These are phyloP conservation scores for Trichoderma erinaceum DNA, from an alignment of 495 filamentous ascomycete genomes.

Conservation along the genomic window DNA sequence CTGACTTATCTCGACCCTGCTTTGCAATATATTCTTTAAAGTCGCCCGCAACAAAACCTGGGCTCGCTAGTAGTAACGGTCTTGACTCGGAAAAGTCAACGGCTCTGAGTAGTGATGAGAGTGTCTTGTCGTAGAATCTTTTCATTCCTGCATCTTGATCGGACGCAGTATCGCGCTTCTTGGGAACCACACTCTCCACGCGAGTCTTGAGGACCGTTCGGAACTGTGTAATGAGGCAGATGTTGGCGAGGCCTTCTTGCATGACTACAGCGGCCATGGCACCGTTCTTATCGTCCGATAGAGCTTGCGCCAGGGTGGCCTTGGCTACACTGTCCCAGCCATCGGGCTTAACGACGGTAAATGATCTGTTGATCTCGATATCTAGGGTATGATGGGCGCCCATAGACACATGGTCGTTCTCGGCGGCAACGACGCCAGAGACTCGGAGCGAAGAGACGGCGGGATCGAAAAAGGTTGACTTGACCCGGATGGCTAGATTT, in stretches of 20 bases:
- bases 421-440: conserved; percentile 69
- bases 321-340: conserved; percentile 90
- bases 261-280: conserved; percentile 85
- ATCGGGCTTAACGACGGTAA: conserved; percentile 78
- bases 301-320: conserved; percentile 69
- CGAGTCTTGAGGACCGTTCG: conserved; percentile 83
- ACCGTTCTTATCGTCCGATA: conserved; percentile 67
- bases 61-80: conserved; percentile 81
- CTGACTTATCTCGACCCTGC: conserved; percentile 59
- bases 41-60: conserved; percentile 74
- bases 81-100: conserved; percentile 64
- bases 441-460: conserved; percentile 79
- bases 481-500: conserved; percentile 74
- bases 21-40: conserved; percentile 77
- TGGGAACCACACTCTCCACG: conserved; percentile 75
- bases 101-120: conserved; percentile 69
- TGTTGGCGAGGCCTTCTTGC: conserved; percentile 89
- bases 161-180: conserved; percentile 57
- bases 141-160: conserved; percentile 72
- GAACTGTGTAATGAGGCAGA: conserved; percentile 87
- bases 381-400: conserved; percentile 89
- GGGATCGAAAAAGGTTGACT: conserved; percentile 82
- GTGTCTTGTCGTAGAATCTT: conserved; percentile 72
- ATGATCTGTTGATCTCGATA: conserved; percentile 60
- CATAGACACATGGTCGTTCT: conserved; percentile 76